These are phyloP conservation scores for Jacaranda mimosifolia DNA, from an alignment of 257 asterid species.

Conservation along the genomic window DNA sequence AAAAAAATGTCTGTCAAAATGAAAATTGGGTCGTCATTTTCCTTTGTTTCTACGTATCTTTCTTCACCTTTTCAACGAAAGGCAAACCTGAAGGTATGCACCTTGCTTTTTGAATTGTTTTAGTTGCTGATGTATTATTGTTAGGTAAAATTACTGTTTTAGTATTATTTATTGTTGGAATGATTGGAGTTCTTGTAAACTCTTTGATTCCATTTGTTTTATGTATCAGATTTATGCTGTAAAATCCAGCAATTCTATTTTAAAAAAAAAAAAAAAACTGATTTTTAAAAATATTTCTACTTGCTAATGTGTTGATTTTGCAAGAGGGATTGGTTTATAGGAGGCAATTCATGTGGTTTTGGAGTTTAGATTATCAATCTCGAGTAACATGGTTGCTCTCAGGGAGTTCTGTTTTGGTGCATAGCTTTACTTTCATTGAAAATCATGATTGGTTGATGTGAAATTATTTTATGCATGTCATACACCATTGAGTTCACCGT, in stretches of 20 bases:
- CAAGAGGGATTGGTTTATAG: not conserved
- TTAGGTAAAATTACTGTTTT: too few relatives aligned
- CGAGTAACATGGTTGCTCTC: not conserved
- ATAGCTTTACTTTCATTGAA: not conserved
- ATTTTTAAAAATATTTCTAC: not conserved
- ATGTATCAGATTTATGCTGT: not conserved
- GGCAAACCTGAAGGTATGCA: slow-evolving; percentile 49
- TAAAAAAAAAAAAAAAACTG: not conserved
- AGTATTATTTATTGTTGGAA: not conserved
- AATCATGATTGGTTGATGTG: not conserved
- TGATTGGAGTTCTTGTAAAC: too few relatives aligned
- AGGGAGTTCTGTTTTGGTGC: not conserved
- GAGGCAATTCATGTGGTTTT: not conserved
- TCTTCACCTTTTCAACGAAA: slow-evolving; percentile 56
- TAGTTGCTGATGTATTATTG: too few relatives aligned
- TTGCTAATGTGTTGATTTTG: slow-evolving; percentile 15
- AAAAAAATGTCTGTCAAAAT: slow-evolving; percentile 55
- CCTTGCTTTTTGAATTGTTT: not conserved
- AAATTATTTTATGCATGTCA: too few relatives aligned
- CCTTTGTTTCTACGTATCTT: slow-evolving; percentile 50
- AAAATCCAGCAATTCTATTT: not conserved
- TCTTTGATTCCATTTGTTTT: too few relatives aligned
- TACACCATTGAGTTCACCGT: too few relatives aligned
- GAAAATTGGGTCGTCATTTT: slow-evolving; percentile 46
- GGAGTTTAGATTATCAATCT: not conserved